Base-by-base conservation (phyloP, 352 stramenopile genomes). In the Halophytophthora batemanensis region DNA sequence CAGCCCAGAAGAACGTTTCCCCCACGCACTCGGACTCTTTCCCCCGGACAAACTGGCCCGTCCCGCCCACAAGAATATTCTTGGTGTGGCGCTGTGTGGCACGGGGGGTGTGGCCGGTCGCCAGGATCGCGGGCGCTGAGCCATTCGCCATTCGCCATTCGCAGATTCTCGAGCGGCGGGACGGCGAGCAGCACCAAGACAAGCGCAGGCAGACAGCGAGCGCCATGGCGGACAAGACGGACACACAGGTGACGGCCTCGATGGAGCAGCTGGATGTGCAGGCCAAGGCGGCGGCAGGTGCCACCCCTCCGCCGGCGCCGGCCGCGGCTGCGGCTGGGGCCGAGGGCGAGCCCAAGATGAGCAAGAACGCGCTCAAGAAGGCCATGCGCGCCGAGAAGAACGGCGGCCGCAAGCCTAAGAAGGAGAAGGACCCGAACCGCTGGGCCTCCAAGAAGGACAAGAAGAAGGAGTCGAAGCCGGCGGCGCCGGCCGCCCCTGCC, bases 281-380 rank as follows among this genome's bases (percentile, higher is more conserved):
- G 23, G n/a, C 48, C 5, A 29, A 35, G 12, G 18, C 47, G n/a
- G 28, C 49, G 17, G 28, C 54, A 22, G 39, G 35, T 17, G 21
- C 42, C 45, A 34, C 50, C 41, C 35, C 61, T 6, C 33, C 56
- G 18, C 47, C 56, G 0, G 41, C 58, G 25, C 46, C 66, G 8
- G 48, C 64, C 13, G n/a, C 42, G 13, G 22, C 29, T 31, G 6
- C 19, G 11, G 54, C 53, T 0, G 44, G 50, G 0, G 31, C 46
- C 2, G 43, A 34, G 6, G 45, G 45, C 19, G 56, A 53, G 12
- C 72, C 72, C 38, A 94, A 97, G 69, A 57, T 98, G 38, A 98
- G 92, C 60, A 98, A 98, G 77, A 98, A 96, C 64, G 87, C 92
- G 61, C 63, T 98, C 55, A 98, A 98, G 70, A 98, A 98, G 74